Evolutionary conservation across 495 filamentous ascomycete species (phyloP).

Genomic region (Chaetomium tenue): DNA sequence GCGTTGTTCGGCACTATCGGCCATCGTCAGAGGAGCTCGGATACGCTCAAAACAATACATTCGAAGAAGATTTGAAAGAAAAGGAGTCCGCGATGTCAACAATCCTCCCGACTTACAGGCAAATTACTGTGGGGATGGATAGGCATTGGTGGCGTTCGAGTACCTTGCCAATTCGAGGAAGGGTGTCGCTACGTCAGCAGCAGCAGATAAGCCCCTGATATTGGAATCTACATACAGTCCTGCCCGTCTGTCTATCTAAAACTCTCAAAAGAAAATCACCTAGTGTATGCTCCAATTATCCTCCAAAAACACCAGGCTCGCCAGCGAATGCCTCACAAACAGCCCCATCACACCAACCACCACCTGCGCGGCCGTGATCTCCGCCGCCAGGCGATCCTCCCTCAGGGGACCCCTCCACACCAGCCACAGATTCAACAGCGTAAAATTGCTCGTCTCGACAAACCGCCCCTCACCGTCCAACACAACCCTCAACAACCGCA

Average conservation of each 20-base stretch:
- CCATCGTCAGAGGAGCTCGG: no score
- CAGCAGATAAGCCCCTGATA: neutral
- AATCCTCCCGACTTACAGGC: no score
- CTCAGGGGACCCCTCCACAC: conserved; percentile 92
- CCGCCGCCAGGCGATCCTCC: conserved; percentile 77
- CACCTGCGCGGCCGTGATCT: conserved; percentile 71
- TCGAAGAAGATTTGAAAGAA: no score
- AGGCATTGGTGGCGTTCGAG: no score
- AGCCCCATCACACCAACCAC: conserved; percentile 74
- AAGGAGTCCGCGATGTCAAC: no score
- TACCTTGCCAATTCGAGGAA: no score
- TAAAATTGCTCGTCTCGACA: conserved; percentile 82
- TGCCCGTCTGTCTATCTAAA: neutral
- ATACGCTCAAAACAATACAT: no score
- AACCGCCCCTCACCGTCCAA: conserved; percentile 66
- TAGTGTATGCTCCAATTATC: conserved; percentile 62
- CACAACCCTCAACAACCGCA: conserved; percentile 64
- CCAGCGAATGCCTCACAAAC: conserved; percentile 79
- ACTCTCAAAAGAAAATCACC: neutral
- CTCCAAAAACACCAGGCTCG: conserved; percentile 76
- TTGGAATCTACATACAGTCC: neutral
- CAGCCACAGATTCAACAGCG: conserved; percentile 91
- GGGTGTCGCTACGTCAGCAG: no score
- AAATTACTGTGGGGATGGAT: no score
- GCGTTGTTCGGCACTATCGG: no score